Evolutionary conservation across 2,329 filamentous ascomycete genomes (phyloP).

Genomic region (Raffaelea deltoideospora): DNA sequence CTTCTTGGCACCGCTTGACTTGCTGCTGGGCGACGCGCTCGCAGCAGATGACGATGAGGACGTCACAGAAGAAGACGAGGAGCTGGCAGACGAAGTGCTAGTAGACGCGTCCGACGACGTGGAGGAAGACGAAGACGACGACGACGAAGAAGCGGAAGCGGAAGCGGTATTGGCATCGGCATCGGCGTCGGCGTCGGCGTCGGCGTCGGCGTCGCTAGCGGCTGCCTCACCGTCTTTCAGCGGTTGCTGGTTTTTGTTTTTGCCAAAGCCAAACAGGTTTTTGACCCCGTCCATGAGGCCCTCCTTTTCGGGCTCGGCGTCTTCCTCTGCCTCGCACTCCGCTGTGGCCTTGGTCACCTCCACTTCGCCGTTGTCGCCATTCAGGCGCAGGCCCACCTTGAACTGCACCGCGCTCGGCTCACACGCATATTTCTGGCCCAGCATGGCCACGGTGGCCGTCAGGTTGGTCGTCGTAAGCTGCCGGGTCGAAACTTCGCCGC

Average conservation of each 20-base stretch:
- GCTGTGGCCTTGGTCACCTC: constrained; percentile 62
- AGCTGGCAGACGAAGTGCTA: constrained; percentile 16
- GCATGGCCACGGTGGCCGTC: constrained; percentile 62
- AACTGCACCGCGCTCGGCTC: constrained; percentile 62
- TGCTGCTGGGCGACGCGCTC: constrained; percentile 4
- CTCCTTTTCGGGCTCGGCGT: constrained; percentile 54
- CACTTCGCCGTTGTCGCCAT: constrained; percentile 60
- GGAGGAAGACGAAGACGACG: constrained; percentile 4
- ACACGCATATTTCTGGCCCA: constrained; percentile 70
- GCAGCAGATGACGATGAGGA: constrained; percentile 2
- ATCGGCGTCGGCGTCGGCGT: too few relatives aligned
- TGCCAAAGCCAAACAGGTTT: constrained; percentile 87
- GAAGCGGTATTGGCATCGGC: too few relatives aligned
- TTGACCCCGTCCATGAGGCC: constrained; percentile 88
- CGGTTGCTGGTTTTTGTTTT: constrained; percentile 59
- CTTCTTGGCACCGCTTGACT: constrained; percentile 24
- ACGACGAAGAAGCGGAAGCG: constrained; percentile 16
- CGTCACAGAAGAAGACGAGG: constrained; percentile 16
- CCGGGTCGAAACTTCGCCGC: constrained; percentile 45
- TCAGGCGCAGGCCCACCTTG: constrained; percentile 62
- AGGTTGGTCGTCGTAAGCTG: constrained; percentile 68
- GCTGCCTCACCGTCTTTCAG: constrained; percentile 43
- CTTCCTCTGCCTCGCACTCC: constrained; percentile 76
- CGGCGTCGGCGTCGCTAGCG: constrained; percentile 12
- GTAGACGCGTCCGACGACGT: constrained; percentile 5